Percentiles rank a stretch among this genome's conserved stretches.
phyloP scores from a whole-genome alignment of 2,329 filamentous ascomycete genomes.

The Metarhizium guizhouense region DNA sequence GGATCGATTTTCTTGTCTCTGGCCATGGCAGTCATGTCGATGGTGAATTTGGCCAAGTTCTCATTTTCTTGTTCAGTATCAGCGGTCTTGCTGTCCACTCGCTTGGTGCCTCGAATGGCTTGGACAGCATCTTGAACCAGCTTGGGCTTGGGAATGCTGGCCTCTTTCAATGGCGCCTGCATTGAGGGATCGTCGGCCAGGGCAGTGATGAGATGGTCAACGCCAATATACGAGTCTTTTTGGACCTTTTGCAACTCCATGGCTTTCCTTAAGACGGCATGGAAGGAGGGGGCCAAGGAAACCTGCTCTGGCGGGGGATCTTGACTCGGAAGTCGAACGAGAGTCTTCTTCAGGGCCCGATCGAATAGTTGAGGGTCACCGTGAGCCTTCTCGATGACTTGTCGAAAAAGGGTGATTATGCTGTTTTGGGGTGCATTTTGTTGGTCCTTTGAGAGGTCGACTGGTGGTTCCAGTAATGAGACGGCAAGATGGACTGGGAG shows the following conservation, averaged over 20 bases:
- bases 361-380: constrained; percentile 87
- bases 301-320: constrained; percentile 89
- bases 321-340: constrained; percentile 88
- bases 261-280: constrained; percentile 72
- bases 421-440: constrained; percentile 61
- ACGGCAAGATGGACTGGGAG: constrained; percentile 84
- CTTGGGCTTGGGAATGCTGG: constrained; percentile 87
- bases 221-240: constrained; percentile 88
- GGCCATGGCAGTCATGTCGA: constrained; percentile 95
- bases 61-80: constrained; percentile 90
- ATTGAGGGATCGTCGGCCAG: constrained; percentile 72
- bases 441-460: constrained; percentile 73
- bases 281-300: constrained; percentile 72
- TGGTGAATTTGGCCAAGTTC: constrained; percentile 95
- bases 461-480: constrained; percentile 65
- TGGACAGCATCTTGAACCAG: constrained; percentile 84
- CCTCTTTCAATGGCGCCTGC: constrained; percentile 66
- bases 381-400: constrained; percentile 88
- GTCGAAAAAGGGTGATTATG: constrained; percentile 74
- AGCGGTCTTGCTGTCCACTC: constrained; percentile 92
- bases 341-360: constrained; percentile 78
- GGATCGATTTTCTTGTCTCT: constrained; percentile 96
- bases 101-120: constrained; percentile 82
- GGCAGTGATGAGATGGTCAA: constrained; percentile 87
- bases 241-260: constrained; percentile 93